Conservation (phyloP, 345 rosid species). For the Barbarea vulgaris region DNA sequence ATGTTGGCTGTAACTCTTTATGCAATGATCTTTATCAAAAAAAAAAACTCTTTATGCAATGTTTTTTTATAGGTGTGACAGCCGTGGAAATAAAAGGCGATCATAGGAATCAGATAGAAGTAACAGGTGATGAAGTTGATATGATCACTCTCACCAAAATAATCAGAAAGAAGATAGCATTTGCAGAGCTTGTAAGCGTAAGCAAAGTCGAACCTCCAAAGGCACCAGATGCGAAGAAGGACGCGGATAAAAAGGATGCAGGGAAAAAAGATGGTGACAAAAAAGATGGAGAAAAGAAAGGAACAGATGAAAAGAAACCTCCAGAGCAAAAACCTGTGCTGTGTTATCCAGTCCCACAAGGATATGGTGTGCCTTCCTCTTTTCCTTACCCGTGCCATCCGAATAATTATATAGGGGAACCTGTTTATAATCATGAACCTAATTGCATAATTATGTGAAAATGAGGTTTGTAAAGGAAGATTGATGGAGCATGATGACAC, state of each 20-base stretch:
- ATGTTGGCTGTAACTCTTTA: not conserved
- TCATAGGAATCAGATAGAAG: slow-evolving; percentile 54
- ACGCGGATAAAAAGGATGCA: not conserved
- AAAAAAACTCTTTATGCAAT: too few species aligned
- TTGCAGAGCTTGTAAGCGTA: slow-evolving; percentile 48
- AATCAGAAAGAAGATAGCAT: slow-evolving; percentile 47
- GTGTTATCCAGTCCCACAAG: slow-evolving; percentile 31
- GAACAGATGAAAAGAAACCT: not conserved
- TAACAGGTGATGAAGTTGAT: slow-evolving; percentile 52
- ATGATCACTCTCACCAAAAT: slow-evolving; percentile 31
- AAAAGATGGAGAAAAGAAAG: slow-evolving; percentile 12
- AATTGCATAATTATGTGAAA: slow-evolving; percentile 30
- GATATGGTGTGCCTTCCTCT: slow-evolving; percentile 36
- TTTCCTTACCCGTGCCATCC: slow-evolving; percentile 36
- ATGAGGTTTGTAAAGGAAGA: not conserved
- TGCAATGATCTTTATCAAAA: not conserved
- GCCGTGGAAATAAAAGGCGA: slow-evolving; percentile 48
- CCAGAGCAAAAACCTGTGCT: not conserved
- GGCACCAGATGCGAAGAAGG: slow-evolving; percentile 27
- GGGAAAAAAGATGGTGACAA: slow-evolving; percentile 6
- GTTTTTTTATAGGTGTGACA: slow-evolving; percentile 50
- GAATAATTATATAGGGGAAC: slow-evolving; percentile 22
- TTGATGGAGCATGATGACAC: not conserved
- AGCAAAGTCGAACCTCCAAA: slow-evolving; percentile 40
- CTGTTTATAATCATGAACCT: slow-evolving; percentile 35